phyloP scores from a whole-genome alignment of 1,139 yeast species.

The Scheffersomyces quercinus region DNA sequence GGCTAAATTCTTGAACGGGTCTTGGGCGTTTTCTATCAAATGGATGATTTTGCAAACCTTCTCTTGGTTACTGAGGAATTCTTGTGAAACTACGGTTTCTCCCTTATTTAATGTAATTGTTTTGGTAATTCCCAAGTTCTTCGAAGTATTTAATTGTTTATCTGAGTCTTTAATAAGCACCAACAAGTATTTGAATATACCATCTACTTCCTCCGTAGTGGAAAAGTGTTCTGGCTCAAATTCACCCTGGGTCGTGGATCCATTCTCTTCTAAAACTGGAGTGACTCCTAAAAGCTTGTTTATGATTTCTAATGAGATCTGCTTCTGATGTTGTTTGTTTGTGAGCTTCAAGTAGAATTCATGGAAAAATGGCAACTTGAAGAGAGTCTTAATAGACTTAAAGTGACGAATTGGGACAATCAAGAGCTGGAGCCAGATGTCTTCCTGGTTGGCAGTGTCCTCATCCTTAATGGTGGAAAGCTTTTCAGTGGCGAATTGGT shows the following conservation, averaged over 20 bases:
- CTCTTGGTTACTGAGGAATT: conserved; percentile 59
- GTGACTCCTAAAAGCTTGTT: conserved; percentile 30
- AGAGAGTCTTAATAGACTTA: conserved; percentile 27
- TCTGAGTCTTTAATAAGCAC: conserved; percentile 38
- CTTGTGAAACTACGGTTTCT: conserved; percentile 33
- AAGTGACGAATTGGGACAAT: conserved; percentile 56
- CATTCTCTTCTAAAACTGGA: conserved; percentile 10
- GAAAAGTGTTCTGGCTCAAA: conserved; percentile 18
- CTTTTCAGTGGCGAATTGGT: conserved; percentile 57
- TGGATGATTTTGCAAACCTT: conserved; percentile 72
- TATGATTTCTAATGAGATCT: conserved; percentile 44
- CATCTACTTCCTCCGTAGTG: conserved; percentile 40
- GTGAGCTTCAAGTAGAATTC: conserved; percentile 41
- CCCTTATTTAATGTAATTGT: conserved; percentile 34
- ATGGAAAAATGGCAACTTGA: conserved; percentile 40
- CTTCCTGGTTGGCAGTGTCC: conserved; percentile 31
- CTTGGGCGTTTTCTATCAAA: conserved; percentile 47
- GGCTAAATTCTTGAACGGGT: conserved; percentile 54
- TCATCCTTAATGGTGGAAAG: conserved; percentile 21
- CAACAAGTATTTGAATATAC: conserved; percentile 42
- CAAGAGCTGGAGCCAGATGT: conserved; percentile 55
- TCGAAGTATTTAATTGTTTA: conserved; percentile 31
- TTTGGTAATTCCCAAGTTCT: conserved; percentile 38
- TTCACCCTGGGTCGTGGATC: conserved; percentile 1
- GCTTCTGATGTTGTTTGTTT: conserved; percentile 32